Evolutionary conservation across 2,329 filamentous ascomycete species (phyloP).

Genomic region (Magnaporthiopsis incrustans): DNA sequence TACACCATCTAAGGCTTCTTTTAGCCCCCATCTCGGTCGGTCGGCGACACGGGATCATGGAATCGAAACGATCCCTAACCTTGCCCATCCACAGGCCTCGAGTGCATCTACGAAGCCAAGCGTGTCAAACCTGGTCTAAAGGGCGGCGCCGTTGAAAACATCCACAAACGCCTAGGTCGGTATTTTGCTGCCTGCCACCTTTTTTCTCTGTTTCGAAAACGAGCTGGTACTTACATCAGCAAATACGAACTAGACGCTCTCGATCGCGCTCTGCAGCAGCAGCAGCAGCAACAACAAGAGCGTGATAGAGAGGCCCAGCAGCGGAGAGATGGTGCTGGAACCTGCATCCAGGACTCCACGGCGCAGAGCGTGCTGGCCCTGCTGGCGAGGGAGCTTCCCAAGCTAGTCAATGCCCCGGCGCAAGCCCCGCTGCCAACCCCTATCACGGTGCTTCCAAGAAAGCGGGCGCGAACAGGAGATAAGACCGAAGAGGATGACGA

Average conservation of each 20-base stretch:
- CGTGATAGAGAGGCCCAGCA: not conserved
- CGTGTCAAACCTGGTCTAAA: not conserved
- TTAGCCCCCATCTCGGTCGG: not conserved
- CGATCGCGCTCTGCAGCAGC: not conserved
- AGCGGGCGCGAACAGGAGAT: not conserved
- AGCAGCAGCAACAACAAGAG: not conserved
- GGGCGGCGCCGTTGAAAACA: not conserved
- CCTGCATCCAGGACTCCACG: not conserved
- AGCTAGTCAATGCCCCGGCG: not conserved
- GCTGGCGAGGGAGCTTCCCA: constrained; percentile 1
- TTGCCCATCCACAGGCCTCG: not conserved
- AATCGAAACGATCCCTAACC: not conserved
- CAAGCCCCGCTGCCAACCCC: not conserved
- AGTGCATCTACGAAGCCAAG: not conserved
- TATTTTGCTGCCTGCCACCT: not conserved
- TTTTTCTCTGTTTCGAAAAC: not conserved
- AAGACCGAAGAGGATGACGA: not conserved
- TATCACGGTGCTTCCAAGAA: not conserved
- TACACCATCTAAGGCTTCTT: not conserved
- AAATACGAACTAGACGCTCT: not conserved
- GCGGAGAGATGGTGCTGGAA: not conserved
- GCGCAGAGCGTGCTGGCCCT: not conserved
- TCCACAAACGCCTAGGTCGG: constrained; percentile 1
- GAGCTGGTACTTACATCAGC: not conserved
- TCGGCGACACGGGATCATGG: not conserved